These are phyloP conservation scores for Irpex rosettiformis DNA, from an alignment of 1,284 basidiomycete species.

Conservation along the genomic window DNA sequence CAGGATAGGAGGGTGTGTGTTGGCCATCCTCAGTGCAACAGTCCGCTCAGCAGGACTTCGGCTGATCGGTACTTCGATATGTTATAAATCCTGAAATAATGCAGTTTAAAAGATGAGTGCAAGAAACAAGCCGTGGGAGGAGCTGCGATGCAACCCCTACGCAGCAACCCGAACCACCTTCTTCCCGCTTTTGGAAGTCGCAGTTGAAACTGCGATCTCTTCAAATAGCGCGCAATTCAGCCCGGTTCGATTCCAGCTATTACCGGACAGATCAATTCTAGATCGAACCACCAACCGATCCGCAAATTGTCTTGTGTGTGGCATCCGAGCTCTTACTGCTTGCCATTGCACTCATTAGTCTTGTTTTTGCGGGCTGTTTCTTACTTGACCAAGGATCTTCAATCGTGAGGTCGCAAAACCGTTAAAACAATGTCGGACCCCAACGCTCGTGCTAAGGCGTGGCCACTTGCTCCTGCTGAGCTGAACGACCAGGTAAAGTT, in stretches of 20 bases:
- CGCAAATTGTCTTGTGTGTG: too few relatives aligned
- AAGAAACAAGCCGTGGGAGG: not conserved
- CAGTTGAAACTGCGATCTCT: not conserved
- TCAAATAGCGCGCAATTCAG: not conserved
- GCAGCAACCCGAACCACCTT: not conserved
- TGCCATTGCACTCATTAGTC: not conserved
- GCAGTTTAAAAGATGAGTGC: not conserved
- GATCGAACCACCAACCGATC: not conserved
- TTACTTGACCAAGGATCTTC: slow-evolving; percentile 69
- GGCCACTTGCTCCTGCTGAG: slow-evolving; percentile 86
- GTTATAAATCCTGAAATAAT: too few relatives aligned
- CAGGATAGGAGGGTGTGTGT: slow-evolving; percentile 40
- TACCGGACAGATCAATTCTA: slow-evolving; percentile 1
- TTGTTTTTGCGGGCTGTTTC: slow-evolving; percentile 2
- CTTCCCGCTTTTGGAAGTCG: not conserved
- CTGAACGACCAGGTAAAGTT: slow-evolving; percentile 88
- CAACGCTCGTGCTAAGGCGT: slow-evolving; percentile 69
- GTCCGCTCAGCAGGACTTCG: not conserved
- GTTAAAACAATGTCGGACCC: slow-evolving; percentile 50
- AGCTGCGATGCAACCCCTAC: not conserved
- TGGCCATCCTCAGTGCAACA: slow-evolving; percentile 16
- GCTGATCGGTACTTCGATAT: not conserved
- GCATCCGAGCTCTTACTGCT: too few relatives aligned
- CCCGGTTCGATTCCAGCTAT: slow-evolving; percentile 5
- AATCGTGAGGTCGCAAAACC: slow-evolving; percentile 62